Evolutionary conservation across 2,329 filamentous ascomycete species (phyloP), one percentile per base, ranked within the genome.

Genomic region (Talaromyces sp.): DNA sequence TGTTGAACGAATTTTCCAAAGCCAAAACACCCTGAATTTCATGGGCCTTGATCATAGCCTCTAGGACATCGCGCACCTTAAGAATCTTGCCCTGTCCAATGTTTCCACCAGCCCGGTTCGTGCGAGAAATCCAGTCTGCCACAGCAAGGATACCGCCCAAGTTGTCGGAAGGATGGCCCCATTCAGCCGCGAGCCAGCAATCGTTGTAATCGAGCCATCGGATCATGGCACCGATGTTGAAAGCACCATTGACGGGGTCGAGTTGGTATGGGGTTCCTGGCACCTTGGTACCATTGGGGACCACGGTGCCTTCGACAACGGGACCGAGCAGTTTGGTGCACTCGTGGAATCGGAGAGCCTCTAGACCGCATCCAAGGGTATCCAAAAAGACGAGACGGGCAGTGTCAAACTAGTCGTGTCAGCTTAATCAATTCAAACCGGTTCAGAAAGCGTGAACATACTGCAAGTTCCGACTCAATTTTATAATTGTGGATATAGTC

Each of bases 121-220:
- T 97, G 68, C 94, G 89, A 67, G 92, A 95, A 71, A 96, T 85
- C 94, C 94, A 99, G 81, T 99, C 94, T 61, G 94, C 91, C 54
- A 97, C 92, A 48, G 93, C 91, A 62, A 99, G 85, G 73, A 99
- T 99, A 69, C 93, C 94, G 63, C 94, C 94, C 66, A 99, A 77
- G 81, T 99, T 99, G 81, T 99, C 94, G 4, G 92, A 97, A 62
- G 94, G 94, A 77, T 99, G 94, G 60, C 94, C 94, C 94, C 94
- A 99, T 80, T 99, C 94, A 58, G 94, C 94, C 45, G 93, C 94
- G 63, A 97, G 83, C 94, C 93, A 99, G 85, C 94, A 97, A 84
- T 99, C 94, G 76, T 99, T 99, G 84, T 97, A 99, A 80, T 99
- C 94, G 69, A 99, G 85, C 94, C 94, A 99, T 72, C 94, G 85